Evolutionary conservation across 176 grass and related monocot species (phyloP), one percentile per base, ranked within the genome.

Genomic region (Carex myosuroides): DNA sequence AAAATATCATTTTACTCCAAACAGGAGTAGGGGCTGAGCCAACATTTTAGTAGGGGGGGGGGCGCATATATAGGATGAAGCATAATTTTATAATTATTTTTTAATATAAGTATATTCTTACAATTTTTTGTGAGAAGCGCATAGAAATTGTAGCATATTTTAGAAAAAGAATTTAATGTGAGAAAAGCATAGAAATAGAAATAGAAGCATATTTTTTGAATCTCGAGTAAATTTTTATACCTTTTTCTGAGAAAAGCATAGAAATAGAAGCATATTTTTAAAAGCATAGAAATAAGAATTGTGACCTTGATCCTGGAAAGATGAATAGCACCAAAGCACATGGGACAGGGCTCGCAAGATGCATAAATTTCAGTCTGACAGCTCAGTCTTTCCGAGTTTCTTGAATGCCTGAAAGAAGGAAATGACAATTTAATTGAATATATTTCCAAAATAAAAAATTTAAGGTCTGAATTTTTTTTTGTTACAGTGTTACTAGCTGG

Each of bases 271-370:
- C 1, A 6, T 3, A 6, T 59, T 59, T 2, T n/a, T 18, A 6
- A 44, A 44, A 44, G 1, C 41, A 44, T 44, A 53, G 44, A 55
- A 77, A 29, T 29, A 56, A 55, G 70, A 55, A 16, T 56, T 77
- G 16, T 56, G 6, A 98, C 95, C 95, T 94, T 98, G 50, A 98
- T 92, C 61, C 92, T 81, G 39, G 95, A 98, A 64, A 98, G 89
- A 93, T 98, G 95, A 58, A 98, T 94, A 67, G 95, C 95, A 44
- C 95, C 95, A 65, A 98, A 98, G 72, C 95, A 98, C 95, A 98
- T 94, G 5, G 95, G 95, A 60, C 95, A 98, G 33, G 92, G 95
- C 78, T 98, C 95, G 81, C 95, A 94, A 8, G 95, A 98, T 18
- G 95, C 95, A 81, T 91, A 98, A 60, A 98, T 93, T 87, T 98